phyloP scores from a whole-genome alignment of 1,139 yeast genomes.

The Protomyces arabidopsidicola region DNA sequence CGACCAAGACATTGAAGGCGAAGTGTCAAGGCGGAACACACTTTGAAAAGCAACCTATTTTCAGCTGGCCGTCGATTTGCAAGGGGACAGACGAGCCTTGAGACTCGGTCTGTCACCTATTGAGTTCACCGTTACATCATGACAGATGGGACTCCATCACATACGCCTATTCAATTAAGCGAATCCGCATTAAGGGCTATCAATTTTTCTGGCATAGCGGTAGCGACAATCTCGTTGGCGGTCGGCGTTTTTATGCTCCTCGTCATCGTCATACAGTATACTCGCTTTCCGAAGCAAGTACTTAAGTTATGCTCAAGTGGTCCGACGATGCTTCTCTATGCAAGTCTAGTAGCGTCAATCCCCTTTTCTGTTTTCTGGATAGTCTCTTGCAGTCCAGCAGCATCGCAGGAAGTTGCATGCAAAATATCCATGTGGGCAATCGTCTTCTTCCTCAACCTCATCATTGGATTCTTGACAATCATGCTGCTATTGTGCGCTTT shows the following conservation, averaged over 20 bases:
- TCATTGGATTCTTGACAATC: background rate
- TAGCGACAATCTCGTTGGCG: background rate
- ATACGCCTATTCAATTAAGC: too few species aligned
- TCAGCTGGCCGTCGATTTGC: too few species aligned
- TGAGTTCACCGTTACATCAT: too few species aligned
- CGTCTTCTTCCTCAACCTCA: conserved; percentile 1
- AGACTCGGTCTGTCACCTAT: too few species aligned
- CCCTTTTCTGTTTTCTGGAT: too few species aligned
- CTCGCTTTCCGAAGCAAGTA: background rate
- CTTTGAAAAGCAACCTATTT: too few species aligned
- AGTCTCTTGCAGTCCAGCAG: background rate
- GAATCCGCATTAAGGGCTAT: conserved; percentile 13
- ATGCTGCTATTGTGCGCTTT: conserved; percentile 9
- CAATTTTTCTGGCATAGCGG: conserved; percentile 13
- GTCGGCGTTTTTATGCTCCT: background rate
- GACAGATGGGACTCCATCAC: too few species aligned
- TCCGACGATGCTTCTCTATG: background rate
- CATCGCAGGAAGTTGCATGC: background rate
- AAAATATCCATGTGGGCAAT: conserved; percentile 4
- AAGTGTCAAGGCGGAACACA: too few species aligned
- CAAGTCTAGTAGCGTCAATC: background rate
- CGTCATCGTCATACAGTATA: background rate
- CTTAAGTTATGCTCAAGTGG: background rate
- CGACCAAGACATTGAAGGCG: too few species aligned
- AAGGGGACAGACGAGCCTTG: too few species aligned